Percentiles rank a stretch among this genome's conserved stretches.
phyloP scores from a whole-genome alignment of 2,329 filamentous ascomycete genomes.

The Coniosporium tulheliwenetii region DNA sequence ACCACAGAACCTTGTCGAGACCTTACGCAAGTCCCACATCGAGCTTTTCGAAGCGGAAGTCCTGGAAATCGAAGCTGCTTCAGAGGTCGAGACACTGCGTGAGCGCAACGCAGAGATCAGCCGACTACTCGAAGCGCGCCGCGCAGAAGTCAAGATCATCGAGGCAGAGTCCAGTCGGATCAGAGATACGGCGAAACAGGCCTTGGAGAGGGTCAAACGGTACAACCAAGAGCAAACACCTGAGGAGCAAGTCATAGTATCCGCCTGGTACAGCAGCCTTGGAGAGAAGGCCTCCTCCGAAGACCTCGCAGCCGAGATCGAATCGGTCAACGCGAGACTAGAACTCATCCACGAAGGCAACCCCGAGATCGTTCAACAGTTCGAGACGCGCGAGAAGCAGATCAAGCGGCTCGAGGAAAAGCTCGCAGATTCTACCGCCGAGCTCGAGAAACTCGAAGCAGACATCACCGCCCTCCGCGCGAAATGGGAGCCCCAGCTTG shows the following conservation, averaged over 20 bases:
- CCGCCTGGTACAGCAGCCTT: too few relatives aligned
- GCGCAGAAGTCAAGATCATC: constrained; percentile 22
- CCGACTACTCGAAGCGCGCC: constrained; percentile 32
- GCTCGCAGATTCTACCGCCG: constrained; percentile 36
- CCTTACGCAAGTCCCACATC: constrained; percentile 45
- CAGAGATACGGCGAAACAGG: constrained; percentile 10
- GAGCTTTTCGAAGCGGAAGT: constrained; percentile 55
- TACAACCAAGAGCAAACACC: constrained; percentile 10
- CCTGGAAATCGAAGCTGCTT: constrained; percentile 62
- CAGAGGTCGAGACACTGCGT: constrained; percentile 58
- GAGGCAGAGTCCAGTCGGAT: constrained; percentile 18
- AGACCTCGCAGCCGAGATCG: constrained; percentile 57
- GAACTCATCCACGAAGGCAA: constrained; percentile 69
- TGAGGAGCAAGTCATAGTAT: constrained; percentile 10
- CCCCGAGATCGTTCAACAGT: constrained; percentile 60
- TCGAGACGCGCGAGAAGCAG: constrained; percentile 52
- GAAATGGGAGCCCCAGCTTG: constrained; percentile 72
- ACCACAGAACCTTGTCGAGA: constrained; percentile 39
- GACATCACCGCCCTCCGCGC: constrained; percentile 51
- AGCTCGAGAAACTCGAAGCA: constrained; percentile 38
- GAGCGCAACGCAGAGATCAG: constrained; percentile 47
- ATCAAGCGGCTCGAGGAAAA: constrained; percentile 52
- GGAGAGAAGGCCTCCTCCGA: constrained; percentile 21
- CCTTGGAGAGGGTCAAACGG: constrained; percentile 4
- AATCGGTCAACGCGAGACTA: constrained; percentile 57